These are phyloP conservation scores for Pythium monospermum DNA, from an alignment of 352 stramenopile species.

Conservation along the genomic window DNA sequence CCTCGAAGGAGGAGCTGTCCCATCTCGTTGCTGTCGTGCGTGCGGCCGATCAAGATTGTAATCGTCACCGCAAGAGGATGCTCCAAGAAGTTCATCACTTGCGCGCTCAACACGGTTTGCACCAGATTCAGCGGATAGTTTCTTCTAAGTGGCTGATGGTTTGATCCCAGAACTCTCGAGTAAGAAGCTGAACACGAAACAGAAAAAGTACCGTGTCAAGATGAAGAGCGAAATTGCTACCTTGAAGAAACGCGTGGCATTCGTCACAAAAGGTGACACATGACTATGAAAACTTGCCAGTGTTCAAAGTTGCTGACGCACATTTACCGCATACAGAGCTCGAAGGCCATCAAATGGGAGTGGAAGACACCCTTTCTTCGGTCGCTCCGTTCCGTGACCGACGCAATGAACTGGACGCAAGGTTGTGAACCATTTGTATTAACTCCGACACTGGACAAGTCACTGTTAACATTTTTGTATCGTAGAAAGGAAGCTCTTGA, in stretches of 20 bases:
- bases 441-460: too few species aligned
- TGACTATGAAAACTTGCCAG: too few species aligned
- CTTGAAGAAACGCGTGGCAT: constrained; percentile 22
- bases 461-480: too few species aligned
- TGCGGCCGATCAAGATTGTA: constrained; percentile 3
- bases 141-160: too few species aligned
- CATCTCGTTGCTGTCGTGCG: neutral
- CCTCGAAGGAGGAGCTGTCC: neutral
- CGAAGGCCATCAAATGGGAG: neutral
- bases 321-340: neutral
- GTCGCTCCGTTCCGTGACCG: neutral
- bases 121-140: neutral
- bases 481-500: too few species aligned
- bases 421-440: too few species aligned
- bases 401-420: neutral
- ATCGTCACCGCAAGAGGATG: neutral
- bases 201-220: constrained; percentile 25
- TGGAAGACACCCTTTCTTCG: neutral
- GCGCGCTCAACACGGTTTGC: too few species aligned
- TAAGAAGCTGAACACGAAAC: constrained; percentile 24
- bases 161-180: too few species aligned
- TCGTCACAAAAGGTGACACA: constrained; percentile 13
- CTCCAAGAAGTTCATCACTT: constrained; percentile 4
- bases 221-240: constrained; percentile 19
- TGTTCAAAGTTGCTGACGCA: too few species aligned